Evolutionary conservation across 495 filamentous ascomycete genomes (phyloP).

Genomic region (Penicillium egyptiacum): DNA sequence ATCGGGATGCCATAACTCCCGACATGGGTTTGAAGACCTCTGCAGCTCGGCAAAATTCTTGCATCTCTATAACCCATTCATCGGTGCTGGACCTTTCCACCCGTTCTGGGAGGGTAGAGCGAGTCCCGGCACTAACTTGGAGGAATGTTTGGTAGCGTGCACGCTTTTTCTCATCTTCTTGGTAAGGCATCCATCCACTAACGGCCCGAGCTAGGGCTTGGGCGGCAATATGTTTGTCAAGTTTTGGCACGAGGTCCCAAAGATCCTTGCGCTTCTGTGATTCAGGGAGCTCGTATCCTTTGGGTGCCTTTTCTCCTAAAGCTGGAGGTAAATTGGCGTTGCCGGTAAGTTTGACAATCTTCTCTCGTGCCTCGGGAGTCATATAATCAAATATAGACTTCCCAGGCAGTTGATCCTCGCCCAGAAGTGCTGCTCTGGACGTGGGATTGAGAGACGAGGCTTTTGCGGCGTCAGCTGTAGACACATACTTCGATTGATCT

Average conservation of each 20-base stretch:
- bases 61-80: constrained; percentile 76
- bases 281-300: constrained; percentile 59
- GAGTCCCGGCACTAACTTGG: constrained; percentile 70
- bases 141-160: constrained; percentile 77
- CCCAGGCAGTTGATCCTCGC: constrained; percentile 78
- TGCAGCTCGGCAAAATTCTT: constrained; percentile 86
- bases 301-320: constrained; percentile 66
- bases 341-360: constrained; percentile 73
- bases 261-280: constrained; percentile 59
- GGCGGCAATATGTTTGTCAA: constrained; percentile 71
- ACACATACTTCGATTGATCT: constrained; percentile 53
- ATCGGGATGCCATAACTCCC: constrained; percentile 87
- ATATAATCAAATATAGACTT: constrained; percentile 97
- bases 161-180: constrained; percentile 76
- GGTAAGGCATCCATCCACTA: constrained; percentile 80
- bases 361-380: constrained; percentile 74
- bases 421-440: constrained; percentile 76
- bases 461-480: constrained; percentile 72
- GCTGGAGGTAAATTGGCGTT: constrained; percentile 75
- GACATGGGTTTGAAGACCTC: constrained; percentile 91
- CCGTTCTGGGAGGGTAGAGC: constrained; percentile 59
- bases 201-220: constrained; percentile 73
- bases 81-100: constrained; percentile 57
- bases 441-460: constrained; percentile 74
- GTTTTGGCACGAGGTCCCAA: constrained; percentile 64